Evolutionary conservation across 2,329 filamentous ascomycete genomes (phyloP), one percentile per base, ranked within the genome.

Genomic region (Aspergillus niger): DNA sequence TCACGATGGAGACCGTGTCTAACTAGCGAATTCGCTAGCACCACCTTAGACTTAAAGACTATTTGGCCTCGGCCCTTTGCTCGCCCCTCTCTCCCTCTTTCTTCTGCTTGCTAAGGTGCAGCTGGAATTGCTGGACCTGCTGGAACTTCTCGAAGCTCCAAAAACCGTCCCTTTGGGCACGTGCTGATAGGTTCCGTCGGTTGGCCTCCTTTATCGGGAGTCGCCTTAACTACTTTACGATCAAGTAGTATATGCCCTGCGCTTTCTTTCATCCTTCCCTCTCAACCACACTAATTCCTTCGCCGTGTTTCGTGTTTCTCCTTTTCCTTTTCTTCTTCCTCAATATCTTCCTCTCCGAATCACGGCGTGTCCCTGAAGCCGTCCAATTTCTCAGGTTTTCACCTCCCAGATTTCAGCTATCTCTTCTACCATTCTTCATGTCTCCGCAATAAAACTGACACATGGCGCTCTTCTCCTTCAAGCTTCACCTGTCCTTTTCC

Each of bases 381-480:
- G 17, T 24, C 43, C 36, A 53, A 32, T 26, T 20, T 22, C 41
- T 41, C 49, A 57, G 56, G 61, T 58, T 58, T 63, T 53, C 58
- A 58, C 55, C 55, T 59, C 55, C 55, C 55, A 58, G 43, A 47
- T n/a, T 36, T 53, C 52, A 47, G 44, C 47, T 43, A 20, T 49
- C 47, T 58, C 24, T 32, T 54, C 24, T 55, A 36, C 32, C 32
- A 13, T 36, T 49, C 57, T 43, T 54, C 44, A 48, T 56, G 41
- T 47, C 54, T 63, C 28, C 48, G 38, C 55, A 55, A 36, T 59
- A 56, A 13, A 55, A 68, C 59, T 67, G 56, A 67, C 66, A 66
- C 57, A 68, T 68, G 66, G 65, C 65, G 61, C 39, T 52, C 30
- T 56, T 55, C 4, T 60, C 52, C 47, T 58, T 48, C 51, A 64